A percentile compares a stretch with the other conserved stretches of the same genome.
Conservation (phyloP, 306 rosid genomes). For the Lotus japonicus region DNA sequence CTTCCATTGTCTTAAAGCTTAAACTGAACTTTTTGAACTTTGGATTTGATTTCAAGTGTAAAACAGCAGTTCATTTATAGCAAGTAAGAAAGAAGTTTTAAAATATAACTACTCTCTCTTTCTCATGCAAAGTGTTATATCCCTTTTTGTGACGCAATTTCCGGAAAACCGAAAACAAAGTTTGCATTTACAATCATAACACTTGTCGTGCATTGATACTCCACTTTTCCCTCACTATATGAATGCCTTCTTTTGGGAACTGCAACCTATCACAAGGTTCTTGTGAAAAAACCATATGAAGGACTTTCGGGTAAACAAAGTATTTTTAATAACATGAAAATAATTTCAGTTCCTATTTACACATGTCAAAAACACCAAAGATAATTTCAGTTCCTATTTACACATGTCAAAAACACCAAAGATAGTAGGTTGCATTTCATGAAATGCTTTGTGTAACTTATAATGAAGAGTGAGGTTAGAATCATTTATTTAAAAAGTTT, state of each 20-base stretch:
- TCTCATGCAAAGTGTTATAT: constrained; percentile 19
- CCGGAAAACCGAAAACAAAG: not conserved
- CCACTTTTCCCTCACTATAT: not conserved
- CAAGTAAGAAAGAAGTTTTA: constrained; percentile 15
- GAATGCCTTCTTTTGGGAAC: constrained; percentile 13
- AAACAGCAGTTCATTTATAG: not conserved
- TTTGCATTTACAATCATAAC: not conserved
- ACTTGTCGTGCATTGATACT: not conserved
- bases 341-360: too few species aligned
- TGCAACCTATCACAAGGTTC: constrained; percentile 25
- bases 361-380: too few species aligned
- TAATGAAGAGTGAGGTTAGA: not conserved
- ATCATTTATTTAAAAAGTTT: not conserved
- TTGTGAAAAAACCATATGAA: constrained; percentile 23
- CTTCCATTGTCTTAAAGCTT: constrained; percentile 29
- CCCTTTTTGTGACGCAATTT: not conserved
- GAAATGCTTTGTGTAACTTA: too few species aligned
- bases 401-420: too few species aligned
- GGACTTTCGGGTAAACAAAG: not conserved
- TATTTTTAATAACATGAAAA: not conserved
- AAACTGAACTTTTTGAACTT: not conserved
- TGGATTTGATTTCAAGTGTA: constrained; percentile 16
- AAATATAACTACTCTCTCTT: constrained; percentile 13
- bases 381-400: too few species aligned
- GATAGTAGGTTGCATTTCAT: too few species aligned